phyloP scores from a whole-genome alignment of 2,329 filamentous ascomycete species.

The Onygenales sp. region DNA sequence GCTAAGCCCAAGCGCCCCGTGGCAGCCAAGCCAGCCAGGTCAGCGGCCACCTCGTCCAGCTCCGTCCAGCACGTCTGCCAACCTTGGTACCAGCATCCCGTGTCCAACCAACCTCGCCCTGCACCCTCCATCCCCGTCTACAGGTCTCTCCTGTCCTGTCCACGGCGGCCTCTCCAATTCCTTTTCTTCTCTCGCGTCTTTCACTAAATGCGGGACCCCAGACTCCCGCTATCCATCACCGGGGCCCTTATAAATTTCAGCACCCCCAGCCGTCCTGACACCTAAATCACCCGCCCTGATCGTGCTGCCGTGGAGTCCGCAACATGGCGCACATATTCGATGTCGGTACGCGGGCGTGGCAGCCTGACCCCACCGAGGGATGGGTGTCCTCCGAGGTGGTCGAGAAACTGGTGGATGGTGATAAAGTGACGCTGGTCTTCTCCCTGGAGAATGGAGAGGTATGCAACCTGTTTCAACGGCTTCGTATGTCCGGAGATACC shows the following conservation, averaged over 20 bases:
- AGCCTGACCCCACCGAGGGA: conserved; percentile 89
- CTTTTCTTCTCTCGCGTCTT: not conserved
- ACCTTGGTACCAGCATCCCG: too few species aligned
- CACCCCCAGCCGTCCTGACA: conserved; percentile 8
- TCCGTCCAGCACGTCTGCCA: too few species aligned
- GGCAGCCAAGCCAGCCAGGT: too few species aligned
- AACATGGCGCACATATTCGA: conserved; percentile 90
- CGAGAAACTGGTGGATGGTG: conserved; percentile 71
- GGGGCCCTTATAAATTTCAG: too few species aligned
- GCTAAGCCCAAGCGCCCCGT: too few species aligned
- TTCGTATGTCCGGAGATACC: conserved; percentile 7
- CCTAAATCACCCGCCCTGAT: not conserved
- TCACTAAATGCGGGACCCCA: not conserved
- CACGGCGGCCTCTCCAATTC: not conserved
- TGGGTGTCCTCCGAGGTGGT: conserved; percentile 95
- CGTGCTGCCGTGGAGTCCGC: conserved; percentile 12
- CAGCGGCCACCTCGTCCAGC: too few species aligned
- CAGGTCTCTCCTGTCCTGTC: too few species aligned
- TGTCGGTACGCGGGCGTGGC: conserved; percentile 95
- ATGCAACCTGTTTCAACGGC: conserved; percentile 16
- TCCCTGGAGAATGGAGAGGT: conserved; percentile 90
- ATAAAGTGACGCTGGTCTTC: conserved; percentile 82
- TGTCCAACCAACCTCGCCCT: too few species aligned
- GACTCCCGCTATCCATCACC: too few species aligned
- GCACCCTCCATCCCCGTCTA: too few species aligned